Percentiles rank a stretch among this genome's conserved stretches.
phyloP scores from a whole-genome alignment of 352 stramenopile genomes.

The Globisporangium mamillatum region DNA sequence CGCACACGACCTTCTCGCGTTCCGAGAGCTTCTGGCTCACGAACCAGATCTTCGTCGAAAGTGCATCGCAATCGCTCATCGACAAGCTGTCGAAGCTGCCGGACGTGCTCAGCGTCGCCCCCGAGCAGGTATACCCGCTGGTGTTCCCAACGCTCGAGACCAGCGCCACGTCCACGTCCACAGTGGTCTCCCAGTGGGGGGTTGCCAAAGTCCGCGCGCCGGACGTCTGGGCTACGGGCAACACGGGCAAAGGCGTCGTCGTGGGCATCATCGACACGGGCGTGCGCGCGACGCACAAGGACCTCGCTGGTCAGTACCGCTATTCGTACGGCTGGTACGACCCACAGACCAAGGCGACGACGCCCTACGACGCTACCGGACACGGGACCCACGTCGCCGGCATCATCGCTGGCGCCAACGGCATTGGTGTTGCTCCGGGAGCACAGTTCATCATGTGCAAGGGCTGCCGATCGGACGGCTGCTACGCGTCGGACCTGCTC shows the following conservation, averaged over 20 bases:
- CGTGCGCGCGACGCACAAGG: slow-evolving; percentile 44
- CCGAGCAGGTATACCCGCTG: slow-evolving; percentile 41
- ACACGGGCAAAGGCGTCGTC: slow-evolving; percentile 48
- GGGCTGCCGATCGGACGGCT: slow-evolving; percentile 7
- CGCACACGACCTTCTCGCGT: slow-evolving; percentile 19
- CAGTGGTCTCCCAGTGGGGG: slow-evolving; percentile 41
- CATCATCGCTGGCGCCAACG: slow-evolving; percentile 18
- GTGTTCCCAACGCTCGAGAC: slow-evolving; percentile 33
- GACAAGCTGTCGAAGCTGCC: slow-evolving; percentile 41
- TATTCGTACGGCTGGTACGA: slow-evolving; percentile 61
- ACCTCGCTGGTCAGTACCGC: slow-evolving; percentile 39
- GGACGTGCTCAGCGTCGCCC: slow-evolving; percentile 34
- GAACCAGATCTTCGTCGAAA: slow-evolving; percentile 54
- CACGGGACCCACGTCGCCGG: slow-evolving; percentile 22
- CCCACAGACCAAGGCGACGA: slow-evolving; percentile 17
- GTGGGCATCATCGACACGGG: slow-evolving; percentile 66
- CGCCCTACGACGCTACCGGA: slow-evolving; percentile 18
- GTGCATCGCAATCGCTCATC: slow-evolving; percentile 40
- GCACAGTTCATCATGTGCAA: slow-evolving; percentile 26
- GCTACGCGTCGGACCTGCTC: slow-evolving; percentile 16
- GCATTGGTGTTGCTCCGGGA: slow-evolving; percentile 22
- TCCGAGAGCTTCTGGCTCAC: slow-evolving; percentile 60
- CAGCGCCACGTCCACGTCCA: slow-evolving; percentile 25
- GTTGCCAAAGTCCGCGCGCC: slow-evolving; percentile 49
- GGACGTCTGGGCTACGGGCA: slow-evolving; percentile 41